phyloP scores from a whole-genome alignment of 495 filamentous ascomycete genomes.

The Neurospora sp. region DNA sequence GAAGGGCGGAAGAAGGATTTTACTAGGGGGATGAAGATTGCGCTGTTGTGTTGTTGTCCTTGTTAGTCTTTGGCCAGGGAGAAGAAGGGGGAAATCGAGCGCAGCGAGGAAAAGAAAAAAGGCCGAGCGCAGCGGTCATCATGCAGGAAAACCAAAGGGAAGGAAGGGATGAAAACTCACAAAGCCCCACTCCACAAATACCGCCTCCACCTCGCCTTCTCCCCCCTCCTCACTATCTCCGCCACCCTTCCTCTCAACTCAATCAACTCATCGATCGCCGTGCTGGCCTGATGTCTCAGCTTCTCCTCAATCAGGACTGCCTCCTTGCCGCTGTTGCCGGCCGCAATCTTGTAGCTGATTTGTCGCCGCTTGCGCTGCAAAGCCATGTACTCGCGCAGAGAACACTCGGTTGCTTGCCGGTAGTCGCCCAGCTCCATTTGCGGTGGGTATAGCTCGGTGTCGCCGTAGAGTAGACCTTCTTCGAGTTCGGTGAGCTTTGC shows the following conservation, averaged over 20 bases:
- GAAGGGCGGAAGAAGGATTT: constrained; percentile 30
- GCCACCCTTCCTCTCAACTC: constrained; percentile 20
- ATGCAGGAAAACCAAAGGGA: background rate
- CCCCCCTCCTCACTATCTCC: constrained; percentile 19
- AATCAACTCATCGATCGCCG: constrained; percentile 25
- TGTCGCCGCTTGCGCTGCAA: constrained; percentile 15
- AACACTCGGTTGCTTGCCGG: constrained; percentile 18
- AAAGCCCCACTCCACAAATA: constrained; percentile 30
- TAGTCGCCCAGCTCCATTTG: constrained; percentile 5
- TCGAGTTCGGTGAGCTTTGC: background rate
- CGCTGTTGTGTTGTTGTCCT: constrained; percentile 13
- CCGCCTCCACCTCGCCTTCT: constrained; percentile 31
- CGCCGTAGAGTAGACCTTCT: background rate
- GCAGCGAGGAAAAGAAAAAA: background rate
- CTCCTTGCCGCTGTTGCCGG: background rate
- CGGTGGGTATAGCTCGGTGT: background rate
- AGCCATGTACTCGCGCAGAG: constrained; percentile 26
- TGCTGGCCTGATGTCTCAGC: constrained; percentile 22
- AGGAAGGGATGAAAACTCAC: constrained; percentile 18
- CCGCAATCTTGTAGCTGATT: constrained; percentile 1
- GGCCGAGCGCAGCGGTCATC: too few relatives aligned
- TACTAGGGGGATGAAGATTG: constrained; percentile 32
- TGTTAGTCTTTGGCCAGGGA: background rate
- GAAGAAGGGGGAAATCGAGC: background rate
- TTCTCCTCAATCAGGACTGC: constrained; percentile 18